Evolutionary conservation across 1,139 yeast species (phyloP).

Genomic region (Zygosaccharomyces pseudobailii): DNA sequence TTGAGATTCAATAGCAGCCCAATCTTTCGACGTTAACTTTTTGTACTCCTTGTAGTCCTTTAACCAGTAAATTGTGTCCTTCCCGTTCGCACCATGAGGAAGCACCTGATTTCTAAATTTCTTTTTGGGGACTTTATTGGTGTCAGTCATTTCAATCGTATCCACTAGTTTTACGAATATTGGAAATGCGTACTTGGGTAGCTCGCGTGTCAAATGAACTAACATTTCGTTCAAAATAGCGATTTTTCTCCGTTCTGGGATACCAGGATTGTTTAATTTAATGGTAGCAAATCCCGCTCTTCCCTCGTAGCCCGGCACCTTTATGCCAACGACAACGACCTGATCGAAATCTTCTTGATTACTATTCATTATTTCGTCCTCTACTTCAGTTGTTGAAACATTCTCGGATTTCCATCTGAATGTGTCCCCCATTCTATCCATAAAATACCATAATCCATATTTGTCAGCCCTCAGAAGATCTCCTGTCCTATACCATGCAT

Average conservation of each 20-base stretch:
- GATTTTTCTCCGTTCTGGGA: slow-evolving; percentile 36
- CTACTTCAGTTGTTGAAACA: slow-evolving; percentile 92
- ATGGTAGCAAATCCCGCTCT: slow-evolving; percentile 89
- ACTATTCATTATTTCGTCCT: slow-evolving; percentile 51
- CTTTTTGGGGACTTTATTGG: slow-evolving; percentile 82
- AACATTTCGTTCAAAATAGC: slow-evolving; percentile 37
- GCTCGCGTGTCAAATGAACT: slow-evolving; percentile 40
- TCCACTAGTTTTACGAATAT: slow-evolving; percentile 67
- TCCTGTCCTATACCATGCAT: slow-evolving; percentile 88
- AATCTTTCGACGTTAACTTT: slow-evolving; percentile 52
- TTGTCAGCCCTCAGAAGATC: slow-evolving; percentile 71
- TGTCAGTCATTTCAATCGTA: slow-evolving; percentile 65
- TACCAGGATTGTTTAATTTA: slow-evolving; percentile 42
- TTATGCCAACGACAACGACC: slow-evolving; percentile 84
- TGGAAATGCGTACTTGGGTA: slow-evolving; percentile 90
- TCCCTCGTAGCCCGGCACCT: slow-evolving; percentile 86
- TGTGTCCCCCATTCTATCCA: slow-evolving; percentile 92
- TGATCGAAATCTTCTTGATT: slow-evolving; percentile 47
- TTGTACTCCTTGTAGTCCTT: slow-evolving; percentile 49
- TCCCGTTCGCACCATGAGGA: slow-evolving; percentile 63
- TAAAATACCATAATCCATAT: slow-evolving; percentile 72
- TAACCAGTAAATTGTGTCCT: slow-evolving; percentile 68
- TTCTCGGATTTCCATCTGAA: slow-evolving; percentile 97
- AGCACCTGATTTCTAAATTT: slow-evolving; percentile 69
- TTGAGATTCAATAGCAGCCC: slow-evolving; percentile 47